Evolutionary conservation across 768 basidiomycete species (phyloP).

Genomic region (Megacollybia marginata): DNA sequence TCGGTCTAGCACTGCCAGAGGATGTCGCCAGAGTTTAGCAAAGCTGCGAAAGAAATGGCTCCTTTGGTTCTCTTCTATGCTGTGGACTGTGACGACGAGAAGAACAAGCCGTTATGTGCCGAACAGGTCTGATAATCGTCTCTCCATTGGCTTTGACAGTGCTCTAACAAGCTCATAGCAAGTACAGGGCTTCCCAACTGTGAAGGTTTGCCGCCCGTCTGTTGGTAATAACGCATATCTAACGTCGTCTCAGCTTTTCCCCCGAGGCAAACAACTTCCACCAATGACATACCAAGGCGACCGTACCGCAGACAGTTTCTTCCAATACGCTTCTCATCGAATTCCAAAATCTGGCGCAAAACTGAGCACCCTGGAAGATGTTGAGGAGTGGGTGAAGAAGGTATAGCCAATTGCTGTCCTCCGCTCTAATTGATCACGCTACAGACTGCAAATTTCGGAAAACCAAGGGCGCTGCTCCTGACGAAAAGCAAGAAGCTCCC

Average conservation of each 20-base stretch:
- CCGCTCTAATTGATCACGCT: background rate
- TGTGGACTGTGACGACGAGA: constrained; percentile 80
- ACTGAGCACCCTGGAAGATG: constrained; percentile 47
- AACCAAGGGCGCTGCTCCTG: constrained; percentile 56
- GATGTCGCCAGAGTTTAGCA: constrained; percentile 80
- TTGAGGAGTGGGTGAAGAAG: constrained; percentile 61
- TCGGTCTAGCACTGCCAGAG: constrained; percentile 67
- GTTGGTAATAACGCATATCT: constrained; percentile 1
- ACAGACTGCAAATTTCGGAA: constrained; percentile 12
- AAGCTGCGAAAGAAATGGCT: constrained; percentile 69
- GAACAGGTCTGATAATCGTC: constrained; percentile 53
- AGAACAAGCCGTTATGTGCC: constrained; percentile 76
- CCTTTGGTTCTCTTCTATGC: constrained; percentile 87
- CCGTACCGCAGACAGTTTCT: constrained; percentile 64
- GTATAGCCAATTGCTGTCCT: constrained; percentile 29
- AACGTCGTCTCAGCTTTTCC: constrained; percentile 50
- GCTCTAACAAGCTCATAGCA: constrained; percentile 27
- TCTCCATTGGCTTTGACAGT: background rate
- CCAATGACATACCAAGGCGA: constrained; percentile 67
- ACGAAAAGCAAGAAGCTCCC: constrained; percentile 75
- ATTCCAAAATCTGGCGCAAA: constrained; percentile 68
- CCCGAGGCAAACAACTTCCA: constrained; percentile 57
- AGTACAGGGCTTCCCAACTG: constrained; percentile 87
- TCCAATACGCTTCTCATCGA: constrained; percentile 66
- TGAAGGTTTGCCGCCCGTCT: constrained; percentile 50